Evolutionary conservation across 2,329 filamentous ascomycete genomes (phyloP), one percentile per base, ranked within the genome.

Genomic region (Fusarium succisae): DNA sequence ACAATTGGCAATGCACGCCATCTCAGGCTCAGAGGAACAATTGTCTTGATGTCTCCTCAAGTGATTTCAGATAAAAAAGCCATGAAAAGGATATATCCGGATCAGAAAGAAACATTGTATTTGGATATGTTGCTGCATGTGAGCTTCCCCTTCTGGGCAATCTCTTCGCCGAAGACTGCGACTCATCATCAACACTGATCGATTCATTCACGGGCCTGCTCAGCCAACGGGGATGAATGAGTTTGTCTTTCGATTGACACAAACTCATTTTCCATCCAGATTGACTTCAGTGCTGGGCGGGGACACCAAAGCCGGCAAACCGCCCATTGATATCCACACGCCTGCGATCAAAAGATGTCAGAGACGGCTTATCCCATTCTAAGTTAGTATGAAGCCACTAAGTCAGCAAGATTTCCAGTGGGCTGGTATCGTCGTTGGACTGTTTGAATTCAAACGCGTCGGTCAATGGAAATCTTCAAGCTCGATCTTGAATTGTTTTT

Each of bases 331-430:
- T 77, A 73, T 64, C 10, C 51, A 62, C 73, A 77, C 76, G 56
- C 76, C 72, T 61, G 30, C 56, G 51, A 56, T 75, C 71, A 56
- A 66, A 69, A 61, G 66, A 58, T 58, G 72, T 44, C 51, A 41
- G 53, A 45, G 39, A 58, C 43, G 55, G 58, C 51, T 76, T 72
- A 69, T 32, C 64, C 75, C 61, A 50, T 53, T 72, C 73, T 14
- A 14, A 66, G 76, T 69, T 78, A 78, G 73, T 45, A 63, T 70
- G 35, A 47, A 53, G 68, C 66, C 66, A 66, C 76, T 45, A 66
- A 51, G 62, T 60, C 67, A 50, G 44, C 60, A 50, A 65, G 57
- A 64, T 76, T 77, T 69, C 68, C 70, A 66, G 59, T 62, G 48
- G 64, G 58, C 39, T 76, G 70, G 62, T 70, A 73, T 66, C 47